Base-by-base conservation (phyloP, 129 eudicot species). In the Gnaphalium uliginosum region DNA sequence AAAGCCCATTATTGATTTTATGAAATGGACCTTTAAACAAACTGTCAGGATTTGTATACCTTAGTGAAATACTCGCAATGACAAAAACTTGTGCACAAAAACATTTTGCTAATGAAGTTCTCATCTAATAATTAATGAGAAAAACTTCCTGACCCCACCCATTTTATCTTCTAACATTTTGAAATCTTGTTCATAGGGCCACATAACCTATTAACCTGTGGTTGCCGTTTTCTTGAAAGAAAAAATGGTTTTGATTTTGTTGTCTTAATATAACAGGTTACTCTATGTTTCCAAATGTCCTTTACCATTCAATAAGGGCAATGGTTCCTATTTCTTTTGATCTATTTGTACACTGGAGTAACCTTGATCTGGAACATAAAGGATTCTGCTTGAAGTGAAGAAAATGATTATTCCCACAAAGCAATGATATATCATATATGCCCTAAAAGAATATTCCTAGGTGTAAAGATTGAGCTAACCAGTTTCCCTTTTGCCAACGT, bases 1-100 rank as follows among this genome's bases (percentile, higher is more conserved):
- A 14, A 72, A 73, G 69, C 78, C 83, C 74, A 79, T 79, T 41
- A 79, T 79, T 48, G 50, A 1, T 51, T 71, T 61, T 24, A n/a
- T 0, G 6, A 22, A 33, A 41, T 62, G 72, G 72, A 18, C 53
- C 17, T 71, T 60, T 27, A 25, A 19, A 62, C 21, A 37, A 46
- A 71, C 4, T 26, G 48, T 26, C 9, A 43, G 4, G 17, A 2
- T 43, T 10, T 43, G 51, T 43, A 43, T 43, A 2, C 17, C 51
- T 10, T 43, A 3, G 6, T 58, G 63, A 58, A 58, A 23, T 58
- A 13, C 6, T 58, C 9, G 30, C 5, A 60, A 22, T 22, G 66
- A 24, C 53, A 13, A 14, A 46, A 46, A 13, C 53, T 46, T 46
- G 18, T 43, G 18, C 51, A 11, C 48, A 2, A 10, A 11, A 10